A percentile compares a stretch with the other conserved stretches of the same genome.
Evolutionary conservation across 768 basidiomycete genomes (phyloP).

Genomic region (Gloeopeniophorella convolvens): DNA sequence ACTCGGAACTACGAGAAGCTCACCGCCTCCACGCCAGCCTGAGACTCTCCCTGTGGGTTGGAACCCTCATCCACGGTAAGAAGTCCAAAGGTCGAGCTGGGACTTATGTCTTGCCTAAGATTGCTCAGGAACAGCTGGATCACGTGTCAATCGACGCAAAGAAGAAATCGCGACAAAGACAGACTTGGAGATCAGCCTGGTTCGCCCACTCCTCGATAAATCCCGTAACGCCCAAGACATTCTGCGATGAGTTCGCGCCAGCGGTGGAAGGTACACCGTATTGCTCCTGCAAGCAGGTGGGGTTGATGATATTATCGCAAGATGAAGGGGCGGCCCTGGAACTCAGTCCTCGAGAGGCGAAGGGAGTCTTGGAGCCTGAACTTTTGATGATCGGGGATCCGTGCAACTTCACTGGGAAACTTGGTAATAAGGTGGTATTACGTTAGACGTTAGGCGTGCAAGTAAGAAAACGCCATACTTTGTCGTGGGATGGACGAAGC

Average conservation of each 20-base stretch:
- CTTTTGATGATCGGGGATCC: no score
- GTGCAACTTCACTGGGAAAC: no score
- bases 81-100: constrained; percentile 7
- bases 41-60: constrained; percentile 24
- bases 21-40: background rate
- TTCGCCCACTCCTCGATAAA: constrained; percentile 25
- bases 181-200: constrained; percentile 25
- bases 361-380: no score
- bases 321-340: background rate
- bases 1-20: background rate
- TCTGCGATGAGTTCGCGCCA: constrained; percentile 22
- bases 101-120: background rate
- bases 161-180: background rate
- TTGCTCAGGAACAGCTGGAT: background rate
- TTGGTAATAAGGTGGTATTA: no score
- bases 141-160: background rate
- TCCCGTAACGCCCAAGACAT: constrained; percentile 28
- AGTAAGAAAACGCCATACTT: no score
- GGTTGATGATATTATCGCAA: constrained; percentile 20
- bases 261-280: constrained; percentile 32
- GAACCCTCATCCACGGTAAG: constrained; percentile 22
- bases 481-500: constrained; percentile 20
- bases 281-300: constrained; percentile 28
- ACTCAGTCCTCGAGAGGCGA: no score
- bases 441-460: no score